Evolutionary conservation across 2,329 filamentous ascomycete species (phyloP).

Genomic region (Verticillium klebahnii): DNA sequence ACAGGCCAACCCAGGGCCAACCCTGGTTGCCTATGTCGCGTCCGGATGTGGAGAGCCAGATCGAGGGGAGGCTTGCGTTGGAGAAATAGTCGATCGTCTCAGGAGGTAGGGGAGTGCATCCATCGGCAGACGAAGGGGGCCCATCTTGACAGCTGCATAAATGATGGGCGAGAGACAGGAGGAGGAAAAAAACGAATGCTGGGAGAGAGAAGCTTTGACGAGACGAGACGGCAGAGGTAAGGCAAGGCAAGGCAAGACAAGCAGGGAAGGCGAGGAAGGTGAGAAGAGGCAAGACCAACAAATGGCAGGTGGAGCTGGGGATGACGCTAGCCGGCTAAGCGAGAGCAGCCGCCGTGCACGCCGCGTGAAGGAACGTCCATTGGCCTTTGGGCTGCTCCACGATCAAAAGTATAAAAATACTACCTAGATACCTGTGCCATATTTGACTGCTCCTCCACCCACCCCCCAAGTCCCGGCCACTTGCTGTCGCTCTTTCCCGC

Average conservation of each 20-base stretch:
- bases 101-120: neutral
- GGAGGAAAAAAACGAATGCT: neutral
- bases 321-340: slow-evolving; percentile 3
- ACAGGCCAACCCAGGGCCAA: neutral
- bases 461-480: slow-evolving; percentile 6
- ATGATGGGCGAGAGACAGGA: neutral
- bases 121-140: neutral
- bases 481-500: slow-evolving; percentile 7
- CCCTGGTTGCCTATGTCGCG: neutral
- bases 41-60: neutral
- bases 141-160: neutral
- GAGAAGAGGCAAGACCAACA: neutral
- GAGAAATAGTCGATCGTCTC: neutral
- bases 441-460: slow-evolving; percentile 6
- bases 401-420: slow-evolving; percentile 14
- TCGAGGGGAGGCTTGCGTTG: neutral
- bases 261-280: neutral
- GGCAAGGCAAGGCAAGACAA: neutral
- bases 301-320: slow-evolving; percentile 1
- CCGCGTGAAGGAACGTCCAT: slow-evolving; percentile 3
- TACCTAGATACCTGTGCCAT: slow-evolving; percentile 7
- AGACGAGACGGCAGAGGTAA: neutral
- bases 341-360: slow-evolving; percentile 4
- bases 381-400: neutral
- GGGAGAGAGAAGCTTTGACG: neutral